A percentile compares a stretch with the other conserved stretches of the same genome.
Conservation (phyloP, 768 basidiomycete species). For the Suillus discolor region DNA sequence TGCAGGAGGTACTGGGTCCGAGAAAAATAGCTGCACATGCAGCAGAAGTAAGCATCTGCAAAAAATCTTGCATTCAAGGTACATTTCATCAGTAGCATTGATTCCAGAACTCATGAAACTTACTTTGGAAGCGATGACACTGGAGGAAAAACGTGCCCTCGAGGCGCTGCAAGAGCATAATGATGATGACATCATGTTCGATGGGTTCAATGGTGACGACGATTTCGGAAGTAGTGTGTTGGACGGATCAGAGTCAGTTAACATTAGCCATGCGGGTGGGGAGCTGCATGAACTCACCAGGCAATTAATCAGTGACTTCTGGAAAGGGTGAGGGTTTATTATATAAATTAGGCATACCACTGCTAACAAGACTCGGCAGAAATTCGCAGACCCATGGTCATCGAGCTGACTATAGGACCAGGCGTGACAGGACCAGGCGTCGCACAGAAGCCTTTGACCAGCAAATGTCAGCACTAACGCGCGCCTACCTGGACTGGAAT, state of each 20-base stretch:
- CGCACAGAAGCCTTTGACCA: not conserved
- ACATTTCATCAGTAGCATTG: no score
- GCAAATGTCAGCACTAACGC: not conserved
- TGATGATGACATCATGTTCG: not conserved
- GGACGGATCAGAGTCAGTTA: not conserved
- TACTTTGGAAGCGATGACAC: not conserved
- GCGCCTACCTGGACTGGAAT: constrained; percentile 1
- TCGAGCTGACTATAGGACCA: not conserved
- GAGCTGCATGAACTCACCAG: not conserved
- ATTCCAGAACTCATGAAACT: no score
- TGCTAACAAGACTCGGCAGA: not conserved
- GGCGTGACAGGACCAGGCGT: not conserved
- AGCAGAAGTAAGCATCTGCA: not conserved
- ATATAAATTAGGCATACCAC: no score
- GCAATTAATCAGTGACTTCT: not conserved
- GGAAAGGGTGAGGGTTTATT: not conserved
- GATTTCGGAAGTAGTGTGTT: not conserved
- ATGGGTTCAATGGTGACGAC: not conserved
- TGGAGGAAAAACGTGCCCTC: not conserved
- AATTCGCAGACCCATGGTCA: not conserved
- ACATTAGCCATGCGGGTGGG: constrained; percentile 6
- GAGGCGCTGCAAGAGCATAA: not conserved
- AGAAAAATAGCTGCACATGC: not conserved
- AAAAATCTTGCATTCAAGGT: not conserved
- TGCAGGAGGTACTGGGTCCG: not conserved